Base-by-base conservation (phyloP, 305 asterid genomes). In the Euphrasia arctica region DNA sequence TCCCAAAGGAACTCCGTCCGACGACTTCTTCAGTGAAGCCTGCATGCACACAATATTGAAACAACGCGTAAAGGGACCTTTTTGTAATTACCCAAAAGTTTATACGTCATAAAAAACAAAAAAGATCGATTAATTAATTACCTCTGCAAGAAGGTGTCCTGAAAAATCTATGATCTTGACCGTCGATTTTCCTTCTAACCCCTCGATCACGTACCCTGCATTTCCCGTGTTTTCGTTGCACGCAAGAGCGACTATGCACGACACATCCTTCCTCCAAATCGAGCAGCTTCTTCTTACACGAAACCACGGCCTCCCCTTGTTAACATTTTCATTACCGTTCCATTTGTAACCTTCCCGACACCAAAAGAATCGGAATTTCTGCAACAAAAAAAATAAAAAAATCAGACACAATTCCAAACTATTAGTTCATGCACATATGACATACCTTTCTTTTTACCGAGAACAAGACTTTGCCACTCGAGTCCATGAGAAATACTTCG, bases 331-430 rank as follows among this genome's bases (percentile, higher is more conserved):
- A 14, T 68, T 5, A 58, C 10, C 71, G 22, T 50, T 67, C 83
- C 87, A 80, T 70, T 75, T 91, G 12, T 76, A 84, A 0, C 96
- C 95, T 45, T 86, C 81, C 98, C 96, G 86, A 27, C 77, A 41
- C 55, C 79, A 78, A 25, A 79, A 78, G n/a, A 83, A 29, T 9
- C 73, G 11, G 0, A 82, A 50, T 64, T 75, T 86, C 96, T 88
- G 91, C 71, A 29, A 1, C 22, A 18, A 18, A 18, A 18, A 41
- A 12, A 10, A 3, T 9, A 31, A 0, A 57, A 8, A 28, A 22
- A 9, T 11, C 15, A 56, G 14, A 56, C 31, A 28, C 2, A 14
- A 11, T 14, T 14, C 6, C 22, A 18, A 18, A 18, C 22, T 18
- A 18, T 18, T 18, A 18, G 22, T 18, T 18, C 22, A 18, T 18